Conservation (phyloP, 257 asterid genomes). For the Jacaranda mimosifolia region DNA sequence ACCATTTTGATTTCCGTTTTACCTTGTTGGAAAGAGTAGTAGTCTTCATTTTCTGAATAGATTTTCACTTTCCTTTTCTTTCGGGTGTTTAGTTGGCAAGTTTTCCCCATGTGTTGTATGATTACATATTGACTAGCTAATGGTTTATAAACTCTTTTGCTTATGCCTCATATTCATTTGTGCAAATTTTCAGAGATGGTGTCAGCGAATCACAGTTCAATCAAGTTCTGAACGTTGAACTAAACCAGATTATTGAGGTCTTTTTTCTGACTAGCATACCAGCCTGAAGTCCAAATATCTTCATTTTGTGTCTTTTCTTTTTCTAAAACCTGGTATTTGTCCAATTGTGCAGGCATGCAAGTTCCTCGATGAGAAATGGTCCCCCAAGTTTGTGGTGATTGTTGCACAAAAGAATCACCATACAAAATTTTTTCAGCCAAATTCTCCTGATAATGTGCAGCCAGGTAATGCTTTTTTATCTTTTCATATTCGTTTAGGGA, state of each 20-base stretch:
- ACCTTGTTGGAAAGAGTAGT: neutral
- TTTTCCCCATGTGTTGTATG: neutral
- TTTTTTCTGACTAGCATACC: conserved; percentile 26
- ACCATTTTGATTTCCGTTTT: no score
- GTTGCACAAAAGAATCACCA: conserved; percentile 96
- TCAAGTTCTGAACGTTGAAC: conserved; percentile 85
- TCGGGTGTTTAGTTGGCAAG: neutral
- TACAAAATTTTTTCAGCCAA: conserved; percentile 82
- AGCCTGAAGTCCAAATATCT: neutral
- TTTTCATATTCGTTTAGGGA: neutral
- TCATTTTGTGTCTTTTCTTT: neutral
- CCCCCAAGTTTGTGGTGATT: conserved; percentile 82
- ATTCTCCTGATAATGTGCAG: conserved; percentile 84
- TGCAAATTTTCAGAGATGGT: conserved; percentile 69
- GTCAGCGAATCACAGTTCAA: conserved; percentile 92
- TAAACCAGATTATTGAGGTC: conserved; percentile 87
- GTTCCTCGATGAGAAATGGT: conserved; percentile 81
- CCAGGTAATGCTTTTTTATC: conserved; percentile 61
- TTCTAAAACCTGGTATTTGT: neutral
- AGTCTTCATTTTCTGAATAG: neutral
- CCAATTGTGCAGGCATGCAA: conserved; percentile 71
- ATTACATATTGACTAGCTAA: neutral
- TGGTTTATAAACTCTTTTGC: neutral
- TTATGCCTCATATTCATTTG: conserved; percentile 14
- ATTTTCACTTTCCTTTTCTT: neutral